These are phyloP conservation scores for Crucibulum laeve DNA, from an alignment of 768 basidiomycete genomes.

Conservation along the genomic window DNA sequence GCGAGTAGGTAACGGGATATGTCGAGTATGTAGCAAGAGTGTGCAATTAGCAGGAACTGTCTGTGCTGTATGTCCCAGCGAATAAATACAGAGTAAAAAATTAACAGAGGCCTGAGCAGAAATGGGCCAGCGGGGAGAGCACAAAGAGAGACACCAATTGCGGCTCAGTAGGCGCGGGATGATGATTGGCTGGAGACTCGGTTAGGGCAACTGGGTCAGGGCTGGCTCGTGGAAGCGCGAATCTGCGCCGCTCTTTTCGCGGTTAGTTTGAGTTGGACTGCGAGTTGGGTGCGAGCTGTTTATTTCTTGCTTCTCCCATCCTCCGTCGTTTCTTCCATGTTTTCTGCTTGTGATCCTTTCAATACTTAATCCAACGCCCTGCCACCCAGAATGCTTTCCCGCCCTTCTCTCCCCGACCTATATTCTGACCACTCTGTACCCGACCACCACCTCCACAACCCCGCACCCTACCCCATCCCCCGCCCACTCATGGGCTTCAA, in stretches of 20 bases:
- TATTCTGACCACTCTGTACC: no score
- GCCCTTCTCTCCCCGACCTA: background rate
- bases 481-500: constrained; percentile 22
- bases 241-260: constrained; percentile 3
- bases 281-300: no score
- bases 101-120: no score
- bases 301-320: background rate
- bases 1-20: no score
- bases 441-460: constrained; percentile 20
- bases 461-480: constrained; percentile 19
- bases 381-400: background rate
- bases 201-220: background rate
- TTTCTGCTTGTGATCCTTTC: constrained; percentile 1
- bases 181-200: background rate
- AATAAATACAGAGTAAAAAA: no score
- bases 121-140: no score
- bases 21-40: no score
- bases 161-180: no score
- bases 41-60: no score
- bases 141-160: no score
- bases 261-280: background rate
- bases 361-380: background rate
- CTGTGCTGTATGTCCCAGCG: no score
- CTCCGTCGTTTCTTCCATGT: constrained; percentile 3
- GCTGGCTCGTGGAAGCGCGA: background rate